A percentile compares a stretch with the other conserved stretches of the same genome.
Conservation (phyloP, 2,329 filamentous ascomycete species). For the Endocalyx cinctus region DNA sequence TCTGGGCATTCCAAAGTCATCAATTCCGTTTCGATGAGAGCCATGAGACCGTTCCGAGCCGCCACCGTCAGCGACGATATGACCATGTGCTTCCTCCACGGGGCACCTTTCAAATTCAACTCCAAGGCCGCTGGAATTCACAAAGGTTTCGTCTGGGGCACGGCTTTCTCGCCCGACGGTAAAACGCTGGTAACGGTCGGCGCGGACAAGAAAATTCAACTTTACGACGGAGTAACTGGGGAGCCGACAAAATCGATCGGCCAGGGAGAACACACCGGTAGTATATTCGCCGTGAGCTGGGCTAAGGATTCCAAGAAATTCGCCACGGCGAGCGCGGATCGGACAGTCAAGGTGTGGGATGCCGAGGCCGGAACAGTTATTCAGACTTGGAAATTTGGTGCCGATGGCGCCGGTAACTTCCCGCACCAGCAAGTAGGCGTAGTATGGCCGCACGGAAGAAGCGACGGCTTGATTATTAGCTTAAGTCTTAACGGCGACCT, state of each 20-base stretch:
- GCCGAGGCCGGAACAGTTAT: slow-evolving; percentile 70
- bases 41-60: slow-evolving; percentile 84
- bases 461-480: slow-evolving; percentile 84
- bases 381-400: slow-evolving; percentile 82
- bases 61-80: slow-evolving; percentile 89
- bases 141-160: slow-evolving; percentile 82
- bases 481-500: slow-evolving; percentile 84
- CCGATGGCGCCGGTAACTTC: slow-evolving; percentile 65
- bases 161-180: slow-evolving; percentile 88
- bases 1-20: slow-evolving; percentile 85
- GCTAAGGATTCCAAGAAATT: slow-evolving; percentile 78
- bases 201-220: slow-evolving; percentile 85
- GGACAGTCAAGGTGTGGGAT: slow-evolving; percentile 94
- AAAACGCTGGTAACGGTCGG: slow-evolving; percentile 78
- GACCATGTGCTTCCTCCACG: slow-evolving; percentile 86
- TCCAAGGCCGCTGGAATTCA: slow-evolving; percentile 75
- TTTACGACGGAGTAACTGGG: slow-evolving; percentile 95
- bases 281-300: slow-evolving; percentile 91
- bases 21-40: slow-evolving; percentile 85
- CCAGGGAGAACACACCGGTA: slow-evolving; percentile 82
- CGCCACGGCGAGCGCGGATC: slow-evolving; percentile 88
- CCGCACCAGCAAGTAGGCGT: slow-evolving; percentile 91
- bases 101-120: slow-evolving; percentile 93
- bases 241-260: slow-evolving; percentile 74
- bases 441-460: slow-evolving; percentile 78